phyloP scores from a whole-genome alignment of 352 stramenopile genomes.

The Globisporangium solare region DNA sequence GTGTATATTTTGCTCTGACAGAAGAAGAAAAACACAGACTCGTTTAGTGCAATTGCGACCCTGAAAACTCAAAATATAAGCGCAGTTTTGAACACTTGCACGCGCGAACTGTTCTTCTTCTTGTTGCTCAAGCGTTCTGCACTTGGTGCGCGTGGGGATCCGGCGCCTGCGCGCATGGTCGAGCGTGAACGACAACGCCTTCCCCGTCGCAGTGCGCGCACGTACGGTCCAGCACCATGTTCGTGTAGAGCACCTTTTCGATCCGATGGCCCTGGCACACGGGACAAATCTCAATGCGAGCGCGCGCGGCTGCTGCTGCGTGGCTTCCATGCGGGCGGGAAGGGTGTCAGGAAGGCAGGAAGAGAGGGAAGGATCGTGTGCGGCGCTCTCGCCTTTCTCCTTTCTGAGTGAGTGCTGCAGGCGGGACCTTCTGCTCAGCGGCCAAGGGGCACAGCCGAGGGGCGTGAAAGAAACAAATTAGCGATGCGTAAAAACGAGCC shows the following conservation, averaged over 20 bases:
- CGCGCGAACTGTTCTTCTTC: no score
- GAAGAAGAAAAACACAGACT: not conserved
- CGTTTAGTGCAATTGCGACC: not conserved
- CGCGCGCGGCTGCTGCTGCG: not conserved
- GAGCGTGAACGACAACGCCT: constrained; percentile 39
- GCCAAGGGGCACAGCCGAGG: no score
- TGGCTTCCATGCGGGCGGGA: no score
- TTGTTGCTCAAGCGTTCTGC: constrained; percentile 5
- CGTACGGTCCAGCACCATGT: constrained; percentile 49
- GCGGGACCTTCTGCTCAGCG: no score
- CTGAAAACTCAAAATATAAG: constrained; percentile 8
- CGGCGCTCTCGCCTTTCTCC: not conserved
- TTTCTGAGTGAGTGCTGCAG: no score
- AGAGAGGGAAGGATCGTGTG: constrained; percentile 1
- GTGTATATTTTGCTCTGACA: not conserved
- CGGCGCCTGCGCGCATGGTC: not conserved
- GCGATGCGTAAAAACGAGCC: no score
- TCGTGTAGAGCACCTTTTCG: constrained; percentile 47
- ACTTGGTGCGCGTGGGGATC: not conserved
- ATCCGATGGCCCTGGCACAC: constrained; percentile 54
- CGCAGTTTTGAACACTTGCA: constrained; percentile 4
- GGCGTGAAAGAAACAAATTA: no score
- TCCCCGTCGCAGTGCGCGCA: constrained; percentile 54
- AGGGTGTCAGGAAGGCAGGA: no score
- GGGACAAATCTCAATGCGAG: constrained; percentile 36